A percentile compares a stretch with the other conserved stretches of the same genome.
Conservation (phyloP, 345 rosid genomes). For the Populus pruinosa region DNA sequence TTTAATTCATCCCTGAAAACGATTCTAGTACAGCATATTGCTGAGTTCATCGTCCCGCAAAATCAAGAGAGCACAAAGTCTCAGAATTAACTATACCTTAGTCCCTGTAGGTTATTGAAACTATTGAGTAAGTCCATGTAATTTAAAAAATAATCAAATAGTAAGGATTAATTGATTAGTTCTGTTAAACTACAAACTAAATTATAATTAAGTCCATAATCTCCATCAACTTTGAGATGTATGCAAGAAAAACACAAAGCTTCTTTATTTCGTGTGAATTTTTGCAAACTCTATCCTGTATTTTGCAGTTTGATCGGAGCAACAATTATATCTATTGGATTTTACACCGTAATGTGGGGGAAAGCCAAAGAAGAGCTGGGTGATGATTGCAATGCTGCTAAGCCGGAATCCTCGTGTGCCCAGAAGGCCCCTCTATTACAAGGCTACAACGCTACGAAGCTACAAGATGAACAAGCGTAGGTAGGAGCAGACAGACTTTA, state of each 20-base stretch:
- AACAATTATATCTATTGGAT: constrained; percentile 63
- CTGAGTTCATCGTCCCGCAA: too few relatives aligned
- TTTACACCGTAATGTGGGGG: constrained; percentile 90
- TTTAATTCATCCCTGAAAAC: too few relatives aligned
- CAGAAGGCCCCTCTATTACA: constrained; percentile 58
- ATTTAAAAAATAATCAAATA: too few relatives aligned
- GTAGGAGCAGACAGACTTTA: neutral
- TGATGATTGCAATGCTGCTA: constrained; percentile 32
- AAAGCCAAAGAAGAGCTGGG: constrained; percentile 60
- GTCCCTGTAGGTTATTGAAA: too few relatives aligned
- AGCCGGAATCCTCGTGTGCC: constrained; percentile 18
- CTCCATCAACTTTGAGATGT: neutral
- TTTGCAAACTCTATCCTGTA: neutral
- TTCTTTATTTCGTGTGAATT: neutral
- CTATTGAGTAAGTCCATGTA: too few relatives aligned
- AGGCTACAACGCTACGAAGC: constrained; percentile 22
- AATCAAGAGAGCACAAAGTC: too few relatives aligned
- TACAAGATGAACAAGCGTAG: constrained; percentile 32
- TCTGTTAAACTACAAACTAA: neutral
- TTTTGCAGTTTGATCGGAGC: constrained; percentile 65
- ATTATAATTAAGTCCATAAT: neutral
- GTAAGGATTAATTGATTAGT: neutral
- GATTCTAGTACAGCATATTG: too few relatives aligned
- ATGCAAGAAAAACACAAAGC: neutral
- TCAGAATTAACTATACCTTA: too few relatives aligned